Evolutionary conservation across 495 filamentous ascomycete genomes (phyloP), one percentile per base, ranked within the genome.

Genomic region (Penicillium cosmopolitanum): DNA sequence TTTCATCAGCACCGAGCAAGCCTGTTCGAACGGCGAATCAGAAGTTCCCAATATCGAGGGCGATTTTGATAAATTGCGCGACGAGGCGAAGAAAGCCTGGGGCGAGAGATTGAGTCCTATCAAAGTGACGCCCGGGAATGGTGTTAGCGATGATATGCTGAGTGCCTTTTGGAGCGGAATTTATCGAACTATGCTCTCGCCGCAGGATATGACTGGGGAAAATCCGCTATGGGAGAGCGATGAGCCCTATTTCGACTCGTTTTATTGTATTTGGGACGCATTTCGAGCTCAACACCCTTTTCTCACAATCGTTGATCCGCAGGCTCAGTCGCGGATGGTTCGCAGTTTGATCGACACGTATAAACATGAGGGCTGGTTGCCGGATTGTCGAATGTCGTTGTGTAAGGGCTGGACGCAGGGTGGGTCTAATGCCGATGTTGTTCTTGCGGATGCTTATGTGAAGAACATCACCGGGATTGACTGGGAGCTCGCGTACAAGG

Each of bases 181-280:
- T 13, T 92, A 92, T 64, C 75, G 89, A 13, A 86, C 87, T 0
- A 86, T 90, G 86, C 79, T 91, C 15, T 88, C 85, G 42, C 89
- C 89, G 5, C 89, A 92, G 63, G 87, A 92, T 53, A 87, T 91
- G 65, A 92, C 89, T 0, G 88, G 88, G 0, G 89, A 93, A 68
- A 93, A 92, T 57, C 89, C 88, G 4, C 63, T 87, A 1, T 93
- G 89, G 87, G 58, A 83, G 7, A 89, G 84, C 38, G 77, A 74
- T 21, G 89, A 92, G 72, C 89, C 89, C 4, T 92, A 93, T 58
- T 93, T 86, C 64, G 89, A 93, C 65, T 88, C 85, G 1, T 91
- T 86, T 52, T 93, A 92, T 64, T 92, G 86, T 61, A 72, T 88
- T 13, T 92, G 89, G 89, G 89, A 93, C 65, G 82, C 82, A 7